Conservation (phyloP, 2,329 filamentous ascomycete genomes). For the Westerdykella ornata region DNA sequence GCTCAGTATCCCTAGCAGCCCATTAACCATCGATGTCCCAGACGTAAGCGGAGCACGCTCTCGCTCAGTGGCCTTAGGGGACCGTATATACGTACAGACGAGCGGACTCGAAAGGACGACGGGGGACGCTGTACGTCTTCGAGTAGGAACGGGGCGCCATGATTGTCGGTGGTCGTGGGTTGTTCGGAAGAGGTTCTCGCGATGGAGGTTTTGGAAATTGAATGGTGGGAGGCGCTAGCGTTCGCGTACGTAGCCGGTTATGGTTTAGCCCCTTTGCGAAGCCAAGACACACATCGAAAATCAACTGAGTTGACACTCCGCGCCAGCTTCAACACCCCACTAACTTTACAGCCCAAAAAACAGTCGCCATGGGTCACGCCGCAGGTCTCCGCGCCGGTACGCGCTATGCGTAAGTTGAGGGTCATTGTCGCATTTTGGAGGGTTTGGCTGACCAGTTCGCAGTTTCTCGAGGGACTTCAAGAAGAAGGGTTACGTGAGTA, state of each 20-base stretch:
- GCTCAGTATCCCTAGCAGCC: slow-evolving; percentile 82
- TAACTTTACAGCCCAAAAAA: slow-evolving; percentile 18
- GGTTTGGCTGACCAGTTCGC: slow-evolving; percentile 17
- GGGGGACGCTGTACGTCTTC: slow-evolving; percentile 99
- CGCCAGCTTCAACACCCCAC: slow-evolving; percentile 5
- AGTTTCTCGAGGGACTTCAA: slow-evolving; percentile 10
- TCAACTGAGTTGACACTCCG: neutral
- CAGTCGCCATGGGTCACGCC: slow-evolving; percentile 49
- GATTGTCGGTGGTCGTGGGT: slow-evolving; percentile 29
- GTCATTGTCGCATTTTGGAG: slow-evolving; percentile 5
- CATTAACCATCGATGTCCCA: slow-evolving; percentile 64
- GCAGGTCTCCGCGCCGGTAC: slow-evolving; percentile 42
- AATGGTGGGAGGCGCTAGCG: slow-evolving; percentile 4
- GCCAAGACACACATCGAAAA: slow-evolving; percentile 1
- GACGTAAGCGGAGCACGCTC: slow-evolving; percentile 99
- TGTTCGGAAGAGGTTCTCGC: slow-evolving; percentile 6
- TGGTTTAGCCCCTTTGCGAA: neutral
- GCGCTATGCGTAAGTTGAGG: slow-evolving; percentile 36
- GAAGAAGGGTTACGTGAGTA: slow-evolving; percentile 1
- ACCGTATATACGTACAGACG: slow-evolving; percentile 79
- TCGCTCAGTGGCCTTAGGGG: slow-evolving; percentile 85
- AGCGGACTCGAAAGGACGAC: slow-evolving; percentile 98
- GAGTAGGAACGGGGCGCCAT: slow-evolving; percentile 67
- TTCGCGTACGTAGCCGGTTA: neutral
- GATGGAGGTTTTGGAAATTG: slow-evolving; percentile 1